A percentile compares a stretch with the other conserved stretches of the same genome.
Conservation (phyloP, 192 early-diverging fungal genomes). For the Podila horticola region DNA sequence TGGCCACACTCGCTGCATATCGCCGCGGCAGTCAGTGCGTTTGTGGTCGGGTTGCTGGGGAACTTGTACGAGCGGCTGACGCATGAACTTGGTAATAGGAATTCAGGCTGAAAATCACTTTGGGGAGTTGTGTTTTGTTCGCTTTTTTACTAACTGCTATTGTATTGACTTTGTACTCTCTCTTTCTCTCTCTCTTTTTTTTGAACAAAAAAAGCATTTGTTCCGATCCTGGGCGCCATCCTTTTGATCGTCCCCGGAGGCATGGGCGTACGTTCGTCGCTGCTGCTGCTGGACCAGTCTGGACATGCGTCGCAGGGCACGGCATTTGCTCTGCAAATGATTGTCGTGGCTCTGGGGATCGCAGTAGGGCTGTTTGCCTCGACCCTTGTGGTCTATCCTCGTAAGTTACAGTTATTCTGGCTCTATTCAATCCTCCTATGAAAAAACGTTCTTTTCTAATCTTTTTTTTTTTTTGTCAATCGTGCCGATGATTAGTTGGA, state of each 20-base stretch:
- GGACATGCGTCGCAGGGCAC: slow-evolving; percentile 37
- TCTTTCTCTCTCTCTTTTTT: not conserved
- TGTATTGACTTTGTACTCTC: not conserved
- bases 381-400: slow-evolving; percentile 42
- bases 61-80: slow-evolving; percentile 54
- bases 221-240: slow-evolving; percentile 53
- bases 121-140: not conserved
- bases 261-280: slow-evolving; percentile 50
- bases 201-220: slow-evolving; percentile 37
- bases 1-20: slow-evolving; percentile 44
- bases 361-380: slow-evolving; percentile 58
- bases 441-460: slow-evolving; percentile 5
- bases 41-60: slow-evolving; percentile 52
- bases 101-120: not conserved
- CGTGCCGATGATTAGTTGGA: slow-evolving; percentile 17
- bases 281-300: slow-evolving; percentile 33
- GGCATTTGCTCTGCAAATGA: slow-evolving; percentile 56
- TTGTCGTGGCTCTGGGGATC: slow-evolving; percentile 50
- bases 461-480: slow-evolving; percentile 37
- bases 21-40: slow-evolving; percentile 53
- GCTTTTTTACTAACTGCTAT: not conserved
- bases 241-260: slow-evolving; percentile 55
- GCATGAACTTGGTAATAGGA: slow-evolving; percentile 50
- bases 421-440: slow-evolving; percentile 25
- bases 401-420: slow-evolving; percentile 17